A percentile compares a stretch with the other conserved stretches of the same genome.
phyloP scores from a whole-genome alignment of 768 basidiomycete species.

The Lyophyllum shimeji region DNA sequence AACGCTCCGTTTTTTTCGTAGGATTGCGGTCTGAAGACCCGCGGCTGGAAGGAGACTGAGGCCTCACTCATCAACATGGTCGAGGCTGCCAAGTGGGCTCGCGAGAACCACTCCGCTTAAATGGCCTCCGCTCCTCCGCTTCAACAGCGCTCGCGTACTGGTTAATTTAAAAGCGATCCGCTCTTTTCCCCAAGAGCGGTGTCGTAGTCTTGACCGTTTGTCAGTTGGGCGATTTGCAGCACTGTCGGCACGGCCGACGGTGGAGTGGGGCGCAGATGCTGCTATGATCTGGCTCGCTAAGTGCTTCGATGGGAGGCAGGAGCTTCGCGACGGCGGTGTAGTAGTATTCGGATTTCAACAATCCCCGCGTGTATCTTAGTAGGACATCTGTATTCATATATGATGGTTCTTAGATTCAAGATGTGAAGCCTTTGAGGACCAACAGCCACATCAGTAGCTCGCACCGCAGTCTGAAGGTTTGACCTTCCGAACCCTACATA shows the following conservation, averaged over 20 bases:
- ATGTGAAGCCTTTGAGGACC: no score
- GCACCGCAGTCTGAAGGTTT: no score
- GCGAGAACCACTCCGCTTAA: slow-evolving; percentile 79
- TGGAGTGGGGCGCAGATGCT: slow-evolving; percentile 32
- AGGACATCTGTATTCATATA: neutral
- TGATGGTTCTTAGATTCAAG: neutral
- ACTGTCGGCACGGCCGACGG: slow-evolving; percentile 23
- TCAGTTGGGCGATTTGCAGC: slow-evolving; percentile 39
- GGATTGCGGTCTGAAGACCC: slow-evolving; percentile 98
- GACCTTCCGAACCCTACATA: no score
- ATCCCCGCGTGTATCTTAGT: slow-evolving; percentile 45
- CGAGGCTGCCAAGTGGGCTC: slow-evolving; percentile 91
- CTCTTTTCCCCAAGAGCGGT: slow-evolving; percentile 18
- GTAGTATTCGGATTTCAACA: slow-evolving; percentile 79
- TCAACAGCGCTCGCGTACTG: slow-evolving; percentile 86
- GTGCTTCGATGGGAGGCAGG: slow-evolving; percentile 38
- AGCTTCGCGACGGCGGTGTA: slow-evolving; percentile 38
- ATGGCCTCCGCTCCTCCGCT: slow-evolving; percentile 56
- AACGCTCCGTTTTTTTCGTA: slow-evolving; percentile 19
- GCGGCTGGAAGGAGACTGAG: slow-evolving; percentile 98
- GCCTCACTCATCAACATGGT: slow-evolving; percentile 86
- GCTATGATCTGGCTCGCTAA: slow-evolving; percentile 35
- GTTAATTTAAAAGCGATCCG: slow-evolving; percentile 51
- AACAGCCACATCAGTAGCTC: no score
- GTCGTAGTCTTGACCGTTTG: slow-evolving; percentile 50